Percentiles rank a stretch among this genome's conserved stretches.
Evolutionary conservation across 2,329 filamentous ascomycete genomes (phyloP).

Genomic region (Arachnopeziza araneosa): DNA sequence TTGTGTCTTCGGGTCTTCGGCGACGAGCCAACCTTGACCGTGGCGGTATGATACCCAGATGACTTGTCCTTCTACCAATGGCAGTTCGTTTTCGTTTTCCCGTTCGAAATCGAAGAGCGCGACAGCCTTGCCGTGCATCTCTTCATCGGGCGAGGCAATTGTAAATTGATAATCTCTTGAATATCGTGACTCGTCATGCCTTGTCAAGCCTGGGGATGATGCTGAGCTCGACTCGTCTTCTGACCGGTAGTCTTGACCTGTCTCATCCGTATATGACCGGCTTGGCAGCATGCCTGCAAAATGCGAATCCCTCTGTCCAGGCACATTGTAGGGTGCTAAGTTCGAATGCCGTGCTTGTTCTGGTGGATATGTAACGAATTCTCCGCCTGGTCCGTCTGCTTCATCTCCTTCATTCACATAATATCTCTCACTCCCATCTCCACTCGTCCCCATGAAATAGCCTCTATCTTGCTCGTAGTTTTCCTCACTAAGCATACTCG

Average conservation of each 20-base stretch:
- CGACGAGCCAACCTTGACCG: slow-evolving; percentile 95
- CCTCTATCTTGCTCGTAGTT: slow-evolving; percentile 56
- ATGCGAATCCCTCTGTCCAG: slow-evolving; percentile 47
- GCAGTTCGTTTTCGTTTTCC: slow-evolving; percentile 95
- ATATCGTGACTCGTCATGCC: slow-evolving; percentile 71
- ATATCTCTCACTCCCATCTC: slow-evolving; percentile 68
- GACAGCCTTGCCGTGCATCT: slow-evolving; percentile 95
- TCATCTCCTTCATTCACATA: slow-evolving; percentile 67
- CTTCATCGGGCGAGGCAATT: slow-evolving; percentile 90
- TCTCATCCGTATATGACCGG: slow-evolving; percentile 33
- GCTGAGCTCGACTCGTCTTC: slow-evolving; percentile 53
- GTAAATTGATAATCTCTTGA: slow-evolving; percentile 92
- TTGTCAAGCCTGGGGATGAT: slow-evolving; percentile 52
- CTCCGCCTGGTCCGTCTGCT: slow-evolving; percentile 70
- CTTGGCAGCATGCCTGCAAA: slow-evolving; percentile 42
- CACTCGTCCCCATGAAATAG: slow-evolving; percentile 61
- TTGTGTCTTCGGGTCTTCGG: slow-evolving; percentile 88
- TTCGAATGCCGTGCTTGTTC: slow-evolving; percentile 55
- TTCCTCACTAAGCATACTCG: slow-evolving; percentile 41
- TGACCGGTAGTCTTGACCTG: slow-evolving; percentile 35
- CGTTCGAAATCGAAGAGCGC: slow-evolving; percentile 92
- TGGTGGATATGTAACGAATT: slow-evolving; percentile 72
- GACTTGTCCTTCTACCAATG: slow-evolving; percentile 87
- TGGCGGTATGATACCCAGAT: slow-evolving; percentile 96
- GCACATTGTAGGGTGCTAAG: slow-evolving; percentile 38